Evolutionary conservation across 345 rosid genomes (phyloP), one percentile per base, ranked within the genome.

Genomic region (Populus deltoides): DNA sequence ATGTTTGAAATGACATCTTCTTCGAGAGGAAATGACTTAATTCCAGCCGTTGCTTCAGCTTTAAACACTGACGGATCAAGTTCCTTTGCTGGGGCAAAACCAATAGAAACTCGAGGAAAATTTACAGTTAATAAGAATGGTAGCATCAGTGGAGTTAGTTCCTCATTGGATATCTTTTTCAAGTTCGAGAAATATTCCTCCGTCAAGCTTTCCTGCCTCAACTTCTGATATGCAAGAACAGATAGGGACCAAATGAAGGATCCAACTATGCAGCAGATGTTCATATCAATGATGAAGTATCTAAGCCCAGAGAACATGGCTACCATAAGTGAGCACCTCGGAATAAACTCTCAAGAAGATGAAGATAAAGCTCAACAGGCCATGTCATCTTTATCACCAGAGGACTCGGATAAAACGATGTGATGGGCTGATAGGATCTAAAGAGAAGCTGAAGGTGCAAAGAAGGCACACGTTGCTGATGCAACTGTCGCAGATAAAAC

Each of bases 291-390:
- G 97, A 86, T 96, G 53, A 91, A 92, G 87, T 92, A 89, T 79
- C 86, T 93, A 94, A 93, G 89, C 72, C 97, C 99, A 38, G 98
- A 92, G 57, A 92, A 89, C 91, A 91, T 96, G 96, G 90, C 94
- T 65, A 91, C 90, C 89, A 93, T 93, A 97, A 86, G 98, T 33
- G 93, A 96, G 81, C 98, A 93, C 66, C 89, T 96, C 73, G 98
- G 99, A 38, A 67, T 93, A 79, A 92, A 91, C 90, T 93, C 98
- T 49, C 88, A 57, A 12, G 98, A 93, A 85, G 97, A 93, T 70
- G 97, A 97, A 25, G 97, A 81, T 22, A 93, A 85, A 86, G 96
- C 93, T 79, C 97, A 93, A 75, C 85, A 96, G 88, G 92, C 97
- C 71, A 92, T 96, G 97, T 83, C 97, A 49, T 91, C 97, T 82